Evolutionary conservation across 169 alveolate species (phyloP).

Genomic region (Plasmodium sp.): DNA sequence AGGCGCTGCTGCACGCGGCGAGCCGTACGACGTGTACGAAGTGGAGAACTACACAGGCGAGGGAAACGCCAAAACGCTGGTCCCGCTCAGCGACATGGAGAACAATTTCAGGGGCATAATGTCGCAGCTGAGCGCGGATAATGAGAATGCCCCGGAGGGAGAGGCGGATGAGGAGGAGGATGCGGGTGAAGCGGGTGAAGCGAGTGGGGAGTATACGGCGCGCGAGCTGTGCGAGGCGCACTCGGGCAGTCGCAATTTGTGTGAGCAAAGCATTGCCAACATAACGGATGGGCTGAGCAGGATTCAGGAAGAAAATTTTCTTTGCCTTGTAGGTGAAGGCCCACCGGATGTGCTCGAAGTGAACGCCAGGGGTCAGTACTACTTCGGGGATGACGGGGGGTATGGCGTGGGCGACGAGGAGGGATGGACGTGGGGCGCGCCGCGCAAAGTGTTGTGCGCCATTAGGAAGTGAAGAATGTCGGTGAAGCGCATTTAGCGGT

Average conservation of each 20-base stretch:
- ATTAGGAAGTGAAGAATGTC: neutral
- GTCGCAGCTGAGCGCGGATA: neutral
- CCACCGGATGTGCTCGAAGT: conserved; percentile 17
- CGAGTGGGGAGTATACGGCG: too few species aligned
- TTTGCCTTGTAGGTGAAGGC: conserved; percentile 38
- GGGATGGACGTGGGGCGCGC: neutral
- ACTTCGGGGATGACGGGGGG: neutral
- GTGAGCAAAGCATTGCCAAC: neutral
- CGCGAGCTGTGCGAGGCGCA: too few species aligned
- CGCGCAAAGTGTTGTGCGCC: neutral
- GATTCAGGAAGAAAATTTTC: conserved; percentile 14
- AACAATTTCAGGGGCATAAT: neutral
- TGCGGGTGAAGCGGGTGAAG: too few species aligned
- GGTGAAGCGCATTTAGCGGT: neutral
- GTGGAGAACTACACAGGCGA: neutral
- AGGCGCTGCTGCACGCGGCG: too few species aligned
- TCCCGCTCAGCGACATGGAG: neutral
- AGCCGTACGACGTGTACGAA: too few species aligned
- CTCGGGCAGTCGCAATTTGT: neutral
- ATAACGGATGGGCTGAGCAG: neutral
- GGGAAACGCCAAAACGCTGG: neutral
- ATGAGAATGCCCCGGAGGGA: neutral
- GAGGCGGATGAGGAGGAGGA: neutral
- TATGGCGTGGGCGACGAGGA: neutral
- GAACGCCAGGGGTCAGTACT: neutral